Percentiles rank a stretch among this genome's conserved stretches.
These are phyloP conservation scores for Neurospora cerealis DNA, from an alignment of 495 filamentous ascomycete species.

Conservation along the genomic window DNA sequence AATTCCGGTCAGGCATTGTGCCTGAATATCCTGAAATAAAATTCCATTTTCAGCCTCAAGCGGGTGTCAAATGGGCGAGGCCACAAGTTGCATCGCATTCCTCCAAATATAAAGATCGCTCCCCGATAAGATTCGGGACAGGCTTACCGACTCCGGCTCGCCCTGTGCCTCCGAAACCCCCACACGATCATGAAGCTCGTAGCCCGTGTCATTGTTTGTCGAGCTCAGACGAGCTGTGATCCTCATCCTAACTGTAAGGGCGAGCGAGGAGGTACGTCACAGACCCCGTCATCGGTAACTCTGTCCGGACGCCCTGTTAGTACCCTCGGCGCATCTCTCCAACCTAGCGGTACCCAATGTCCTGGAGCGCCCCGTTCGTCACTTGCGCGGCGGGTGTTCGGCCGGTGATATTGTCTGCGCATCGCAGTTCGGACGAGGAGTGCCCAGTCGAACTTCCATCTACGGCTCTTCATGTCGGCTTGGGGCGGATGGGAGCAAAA, in stretches of 20 bases:
- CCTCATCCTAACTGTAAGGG: no score
- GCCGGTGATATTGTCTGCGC: not conserved
- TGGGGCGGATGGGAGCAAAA: not conserved
- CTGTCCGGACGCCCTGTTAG: no score
- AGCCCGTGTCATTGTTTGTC: no score
- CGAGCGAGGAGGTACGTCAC: no score
- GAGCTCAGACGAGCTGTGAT: no score
- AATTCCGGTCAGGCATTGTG: not conserved
- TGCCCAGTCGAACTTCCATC: not conserved
- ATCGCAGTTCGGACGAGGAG: not conserved
- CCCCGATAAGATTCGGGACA: not conserved
- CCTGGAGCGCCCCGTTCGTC: not conserved
- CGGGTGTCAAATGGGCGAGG: not conserved
- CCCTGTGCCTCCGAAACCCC: not conserved
- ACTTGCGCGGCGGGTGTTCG: not conserved
- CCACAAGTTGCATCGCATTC: not conserved
- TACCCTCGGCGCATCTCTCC: not conserved
- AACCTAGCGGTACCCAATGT: not conserved
- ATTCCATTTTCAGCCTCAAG: not conserved
- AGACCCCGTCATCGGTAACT: no score
- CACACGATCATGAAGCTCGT: no score
- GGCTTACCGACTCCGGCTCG: not conserved
- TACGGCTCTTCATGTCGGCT: not conserved
- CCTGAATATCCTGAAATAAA: not conserved
- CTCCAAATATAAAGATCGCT: no score